Evolutionary conservation across 164 flowering plant species (phyloP), one percentile per base, ranked within the genome.

Genomic region (Buxus sempervirens): DNA sequence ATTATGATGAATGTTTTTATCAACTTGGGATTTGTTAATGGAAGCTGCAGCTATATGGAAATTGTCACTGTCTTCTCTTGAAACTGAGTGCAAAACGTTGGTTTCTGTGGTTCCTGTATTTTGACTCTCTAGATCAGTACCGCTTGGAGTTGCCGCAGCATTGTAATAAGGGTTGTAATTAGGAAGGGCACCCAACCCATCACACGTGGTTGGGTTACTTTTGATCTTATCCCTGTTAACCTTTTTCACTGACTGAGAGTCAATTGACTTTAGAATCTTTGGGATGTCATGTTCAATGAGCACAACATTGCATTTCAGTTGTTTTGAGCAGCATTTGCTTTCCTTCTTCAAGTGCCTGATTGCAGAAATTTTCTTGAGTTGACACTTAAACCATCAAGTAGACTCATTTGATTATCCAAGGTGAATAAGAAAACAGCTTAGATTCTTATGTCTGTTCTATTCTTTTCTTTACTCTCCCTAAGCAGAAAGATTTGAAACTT

Each of bases 301-400:
- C 27, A 80, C 62, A 26, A 80, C 28, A 27, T 76, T 78, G 73
- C 81, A 75, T 12, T 60, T 53, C 71, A 80, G 41, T 60, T 73
- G 72, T 36, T 78, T 71, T 59, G 69, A 32, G 65, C 81, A 80
- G 54, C 25, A 61, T 5, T 75, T 76, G 1, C 70, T 70, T 66
- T 80, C 77, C 68, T 71, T 78, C 77, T 73, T 75, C 62, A 80
- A 58, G 15, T 65, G 67, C 65, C 83, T 80, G 73, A 60, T 63
- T 54, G 22, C 48, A 62, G 51, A 55, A 42, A 51, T 16, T 70
- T 5, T 10, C 14, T 45, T 10, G 51, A 10, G 1, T 10, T 45
- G 13, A 4, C 51, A 45, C 13, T 10, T 4, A 5, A 41, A 41
- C 45, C 45, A 41, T 41, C 12, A 15, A 45, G 16, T 10, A 45